Percentiles rank a stretch among this genome's conserved stretches.
These are phyloP conservation scores for Cryptococcus sp. DNA, from an alignment of 1,284 basidiomycete genomes.

Conservation along the genomic window DNA sequence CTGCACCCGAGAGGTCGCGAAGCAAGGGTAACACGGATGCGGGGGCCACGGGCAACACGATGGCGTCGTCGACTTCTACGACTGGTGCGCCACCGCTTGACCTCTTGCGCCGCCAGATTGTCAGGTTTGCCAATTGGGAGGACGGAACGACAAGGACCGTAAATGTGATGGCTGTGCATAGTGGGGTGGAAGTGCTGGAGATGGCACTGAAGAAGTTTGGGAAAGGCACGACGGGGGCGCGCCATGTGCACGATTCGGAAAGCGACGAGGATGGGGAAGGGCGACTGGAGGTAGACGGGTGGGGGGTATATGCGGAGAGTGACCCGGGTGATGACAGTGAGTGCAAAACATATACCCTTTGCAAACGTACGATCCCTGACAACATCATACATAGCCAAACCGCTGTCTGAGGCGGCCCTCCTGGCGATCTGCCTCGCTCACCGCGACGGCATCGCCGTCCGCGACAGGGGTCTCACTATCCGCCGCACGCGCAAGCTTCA, in stretches of 20 bases:
- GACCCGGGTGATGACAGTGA: slow-evolving; percentile 60
- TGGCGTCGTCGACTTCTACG: slow-evolving; percentile 1
- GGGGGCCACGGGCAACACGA: slow-evolving; percentile 4
- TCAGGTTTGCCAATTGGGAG: slow-evolving; percentile 81
- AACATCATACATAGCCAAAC: slow-evolving; percentile 46
- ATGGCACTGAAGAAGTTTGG: slow-evolving; percentile 83
- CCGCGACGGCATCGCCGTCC: slow-evolving; percentile 59
- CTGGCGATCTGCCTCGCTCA: slow-evolving; percentile 80
- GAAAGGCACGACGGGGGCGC: slow-evolving; percentile 56
- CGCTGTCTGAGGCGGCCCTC: slow-evolving; percentile 78
- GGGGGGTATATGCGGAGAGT: slow-evolving; percentile 73
- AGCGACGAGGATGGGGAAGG: slow-evolving; percentile 54
- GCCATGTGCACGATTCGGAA: slow-evolving; percentile 39
- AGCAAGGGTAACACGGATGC: slow-evolving; percentile 10
- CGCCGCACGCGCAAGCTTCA: slow-evolving; percentile 55
- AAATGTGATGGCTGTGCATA: slow-evolving; percentile 70
- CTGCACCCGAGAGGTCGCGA: slow-evolving; percentile 5
- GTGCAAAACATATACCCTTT: slow-evolving; percentile 27
- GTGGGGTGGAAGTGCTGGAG: slow-evolving; percentile 78
- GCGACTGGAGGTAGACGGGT: slow-evolving; percentile 74
- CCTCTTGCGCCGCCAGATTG: slow-evolving; percentile 71
- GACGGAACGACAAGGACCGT: slow-evolving; percentile 70
- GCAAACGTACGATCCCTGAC: slow-evolving; percentile 8
- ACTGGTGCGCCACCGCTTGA: slow-evolving; percentile 59
- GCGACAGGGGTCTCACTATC: slow-evolving; percentile 78